These are phyloP conservation scores for Thelonectria blattea DNA, from an alignment of 2,329 filamentous ascomycete species.

Conservation along the genomic window DNA sequence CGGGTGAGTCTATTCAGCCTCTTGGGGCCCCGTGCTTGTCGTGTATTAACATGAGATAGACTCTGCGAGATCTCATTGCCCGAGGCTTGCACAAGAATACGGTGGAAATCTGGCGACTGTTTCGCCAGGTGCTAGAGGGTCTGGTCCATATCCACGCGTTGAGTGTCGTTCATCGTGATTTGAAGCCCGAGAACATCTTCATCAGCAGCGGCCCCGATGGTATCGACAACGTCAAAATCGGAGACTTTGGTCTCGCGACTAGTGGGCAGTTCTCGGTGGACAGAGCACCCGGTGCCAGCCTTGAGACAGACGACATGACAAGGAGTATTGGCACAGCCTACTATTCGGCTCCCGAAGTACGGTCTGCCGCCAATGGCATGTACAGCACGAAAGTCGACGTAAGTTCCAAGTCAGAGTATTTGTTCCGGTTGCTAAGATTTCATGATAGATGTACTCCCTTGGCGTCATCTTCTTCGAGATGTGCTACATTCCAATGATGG, in stretches of 20 bases:
- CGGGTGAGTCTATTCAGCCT: slow-evolving; percentile 58
- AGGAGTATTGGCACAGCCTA: slow-evolving; percentile 78
- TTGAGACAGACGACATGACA: slow-evolving; percentile 70
- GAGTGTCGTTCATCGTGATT: slow-evolving; percentile 92
- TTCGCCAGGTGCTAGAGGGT: slow-evolving; percentile 90
- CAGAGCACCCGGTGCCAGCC: slow-evolving; percentile 49
- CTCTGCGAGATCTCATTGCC: slow-evolving; percentile 85
- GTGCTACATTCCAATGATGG: slow-evolving; percentile 74
- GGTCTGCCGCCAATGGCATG: slow-evolving; percentile 73
- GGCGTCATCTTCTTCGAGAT: slow-evolving; percentile 99
- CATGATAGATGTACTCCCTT: slow-evolving; percentile 83
- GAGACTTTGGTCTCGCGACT: slow-evolving; percentile 94
- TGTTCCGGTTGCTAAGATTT: slow-evolving; percentile 17
- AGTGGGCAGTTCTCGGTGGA: slow-evolving; percentile 78
- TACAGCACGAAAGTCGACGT: slow-evolving; percentile 95
- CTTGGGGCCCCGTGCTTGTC: neutral
- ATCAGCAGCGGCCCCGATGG: slow-evolving; percentile 74
- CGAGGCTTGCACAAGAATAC: slow-evolving; percentile 75
- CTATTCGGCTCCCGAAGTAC: slow-evolving; percentile 92
- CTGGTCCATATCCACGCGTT: slow-evolving; percentile 87
- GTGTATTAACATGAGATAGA: slow-evolving; percentile 48
- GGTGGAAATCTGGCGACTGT: slow-evolving; percentile 85
- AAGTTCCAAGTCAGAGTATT: slow-evolving; percentile 42
- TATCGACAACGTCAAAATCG: slow-evolving; percentile 89
- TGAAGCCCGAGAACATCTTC: slow-evolving; percentile 98